Base-by-base conservation (phyloP, 2,329 filamentous ascomycete genomes). In the Colletotrichum sp. region DNA sequence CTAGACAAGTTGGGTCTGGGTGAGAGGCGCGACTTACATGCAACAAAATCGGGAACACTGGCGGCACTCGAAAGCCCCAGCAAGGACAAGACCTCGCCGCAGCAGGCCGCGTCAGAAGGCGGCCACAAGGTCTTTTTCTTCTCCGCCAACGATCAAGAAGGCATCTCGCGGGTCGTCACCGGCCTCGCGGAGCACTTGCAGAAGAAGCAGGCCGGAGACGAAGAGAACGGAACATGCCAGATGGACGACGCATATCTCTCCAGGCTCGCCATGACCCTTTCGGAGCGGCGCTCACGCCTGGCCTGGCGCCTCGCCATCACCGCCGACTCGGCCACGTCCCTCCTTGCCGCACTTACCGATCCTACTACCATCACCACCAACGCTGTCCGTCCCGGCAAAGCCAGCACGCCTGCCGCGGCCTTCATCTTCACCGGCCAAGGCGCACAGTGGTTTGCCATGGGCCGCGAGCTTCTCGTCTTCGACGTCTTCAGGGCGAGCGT, bases 401-500 rank as follows among this genome's bases (percentile, higher is more conserved):
- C 60, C 60, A 67, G 36, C 64, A 90, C 79, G 85, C 60, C 67
- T 21, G 30, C 34, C 18, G 13, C 76, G 16, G 77, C 39, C n/a
- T 77, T 77, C 63, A 74, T 81, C 28, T 82, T 82, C 64, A 80
- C 79, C 6, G 80, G 80, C 8, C 80, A 81, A 64, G 80, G 80
- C 16, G 80, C 80, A 2, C 80, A 81, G 72, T 81, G 80, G 73
- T 62, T 64, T 28, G 66, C 59, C 55, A 79, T 77, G 78, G 77
- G 77, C 2, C 77, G 68, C 28, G 70, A 78, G 49, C 78, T 79
- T 7, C 68, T 88, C 80, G 80, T 79, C 5, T 64, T 18, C 88
- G 52, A 81, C 87, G 2, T 80, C 80, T 30, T 26, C 28, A 9
- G 90, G 90, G 79, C 18, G 28, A 32, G 55, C 18, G 21, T 70